Base-by-base conservation (phyloP, 495 filamentous ascomycete genomes). In the Amniculicola lignicola region DNA sequence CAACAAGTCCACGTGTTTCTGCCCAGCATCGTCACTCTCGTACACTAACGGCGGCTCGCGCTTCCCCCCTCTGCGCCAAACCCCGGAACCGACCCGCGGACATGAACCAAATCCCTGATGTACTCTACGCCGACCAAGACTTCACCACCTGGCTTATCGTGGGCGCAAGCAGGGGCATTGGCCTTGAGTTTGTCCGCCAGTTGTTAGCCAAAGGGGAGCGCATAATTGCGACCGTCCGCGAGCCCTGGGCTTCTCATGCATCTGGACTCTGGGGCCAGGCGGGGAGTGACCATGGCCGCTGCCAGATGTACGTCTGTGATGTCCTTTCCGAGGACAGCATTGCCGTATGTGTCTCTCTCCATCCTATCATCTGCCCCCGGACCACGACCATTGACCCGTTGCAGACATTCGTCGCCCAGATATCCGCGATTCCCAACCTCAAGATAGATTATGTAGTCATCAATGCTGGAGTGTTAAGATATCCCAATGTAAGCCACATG, bases 391-490 rank as follows among this genome's bases (percentile, higher is more conserved):
- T 41, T 53, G 40, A 41, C 52, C 36, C 31, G 6, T 22, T 15
- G 2, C 43, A 70, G 68, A 57, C 57, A 46, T 69, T 69, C 57
- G 67, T 69, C 61, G n/a, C 57, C 48, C 46, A 67, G 37, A 36
- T 70, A 62, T 36, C 69, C 41, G 27, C 63, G 54, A 61, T 61
- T 15, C 63, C 56, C 9, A 53, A 69, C 14, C 47, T 65, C 18
- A 70, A 67, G 22, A 73, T 82, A 33, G 77, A 79, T 51, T 72
- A 75, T 64, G 72, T 77, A 21, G 66, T 83, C 24, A 50, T 82
- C 14, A 83, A 81, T 66, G 80, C 79, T 29, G 80, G 80, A n/a
- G 72, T 83, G 1, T 55, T 81, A 49, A 70, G 73, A 48, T 82
- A 83, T 66, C 80, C 80, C 5, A 79, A 79, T 65, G 75, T 77